Evolutionary conservation across 2,329 filamentous ascomycete genomes (phyloP).

Genomic region (Neonectria punicea): DNA sequence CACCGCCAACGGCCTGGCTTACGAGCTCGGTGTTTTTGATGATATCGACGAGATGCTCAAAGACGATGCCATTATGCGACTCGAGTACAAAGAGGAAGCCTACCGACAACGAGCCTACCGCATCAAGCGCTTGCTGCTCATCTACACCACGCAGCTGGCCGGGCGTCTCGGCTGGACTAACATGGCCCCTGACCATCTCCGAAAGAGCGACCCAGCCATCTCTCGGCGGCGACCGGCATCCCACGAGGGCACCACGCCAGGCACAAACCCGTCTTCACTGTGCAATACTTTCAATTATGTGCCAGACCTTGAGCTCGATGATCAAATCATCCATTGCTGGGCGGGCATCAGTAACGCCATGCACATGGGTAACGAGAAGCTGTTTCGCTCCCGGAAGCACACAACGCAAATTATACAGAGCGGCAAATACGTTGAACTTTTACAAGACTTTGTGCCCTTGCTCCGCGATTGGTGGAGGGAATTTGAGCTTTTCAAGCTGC

Average conservation of each 20-base stretch:
- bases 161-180: slow-evolving; percentile 92
- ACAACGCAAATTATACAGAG: slow-evolving; percentile 90
- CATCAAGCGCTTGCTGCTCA: slow-evolving; percentile 85
- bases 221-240: slow-evolving; percentile 61
- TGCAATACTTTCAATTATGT: slow-evolving; percentile 73
- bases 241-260: slow-evolving; percentile 68
- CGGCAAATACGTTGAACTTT: slow-evolving; percentile 82
- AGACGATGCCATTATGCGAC: slow-evolving; percentile 67
- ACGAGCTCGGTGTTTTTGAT: slow-evolving; percentile 96
- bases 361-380: slow-evolving; percentile 86
- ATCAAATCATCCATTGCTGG: slow-evolving; percentile 87
- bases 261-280: slow-evolving; percentile 65
- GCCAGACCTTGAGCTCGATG: slow-evolving; percentile 72
- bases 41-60: slow-evolving; percentile 79
- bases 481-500: slow-evolving; percentile 80
- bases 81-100: slow-evolving; percentile 77
- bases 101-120: slow-evolving; percentile 83
- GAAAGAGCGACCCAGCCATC: slow-evolving; percentile 67
- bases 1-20: slow-evolving; percentile 87
- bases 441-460: slow-evolving; percentile 84
- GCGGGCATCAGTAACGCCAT: slow-evolving; percentile 92
- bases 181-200: slow-evolving; percentile 81
- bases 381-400: slow-evolving; percentile 88
- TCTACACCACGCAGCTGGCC: slow-evolving; percentile 94
- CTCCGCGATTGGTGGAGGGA: slow-evolving; percentile 82